Evolutionary conservation across 345 rosid genomes (phyloP), one percentile per base, ranked within the genome.

Genomic region (Lumnitzera racemosa): DNA sequence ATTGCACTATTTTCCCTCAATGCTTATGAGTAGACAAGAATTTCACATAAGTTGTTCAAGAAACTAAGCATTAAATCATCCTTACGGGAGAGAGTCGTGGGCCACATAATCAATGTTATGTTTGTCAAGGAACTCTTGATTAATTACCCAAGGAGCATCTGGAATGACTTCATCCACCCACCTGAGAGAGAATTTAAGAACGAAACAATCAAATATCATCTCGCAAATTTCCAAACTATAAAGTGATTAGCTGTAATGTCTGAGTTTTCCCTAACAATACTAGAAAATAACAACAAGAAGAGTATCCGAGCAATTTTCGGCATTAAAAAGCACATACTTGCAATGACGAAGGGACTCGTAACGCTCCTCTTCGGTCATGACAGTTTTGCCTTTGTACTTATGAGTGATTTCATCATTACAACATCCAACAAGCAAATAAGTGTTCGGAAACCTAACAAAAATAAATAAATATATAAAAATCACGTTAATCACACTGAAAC

Each of bases 111-210:
- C 95, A 49, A 91, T 88, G 11, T 59, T 65, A 68, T 91, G 76
- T 64, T 80, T 77, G 76, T 91, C 98, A 46, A 91, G 90, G 78
- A 91, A 91, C 68, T 88, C 98, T 56, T 84, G 86, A 29, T 78
- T 74, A 36, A 88, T 72, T 53, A 91, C 98, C 98, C 98, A 91
- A 5, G 98, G 98, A 1, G 96, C 96, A 79, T 86, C 79, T 0
- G 96, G 86, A 60, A 91, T 81, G 53, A 91, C 98, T 83, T 91
- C 98, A 64, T 91, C 96, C 51, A 91, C 98, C 96, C 98, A 91
- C 75, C 98, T 91, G 72, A 49, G 67, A 27, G 47, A 58, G 24
- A 59, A 24, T 49, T 56, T 46, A 67, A 27, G 12, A 50, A 55
- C 24, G 53, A 14, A 55, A 9, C 4, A 57, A 15, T 53, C 60